Percentiles rank a stretch among this genome's conserved stretches.
Conservation (phyloP, 164 flowering plant species). For the Aristolochia californica region DNA sequence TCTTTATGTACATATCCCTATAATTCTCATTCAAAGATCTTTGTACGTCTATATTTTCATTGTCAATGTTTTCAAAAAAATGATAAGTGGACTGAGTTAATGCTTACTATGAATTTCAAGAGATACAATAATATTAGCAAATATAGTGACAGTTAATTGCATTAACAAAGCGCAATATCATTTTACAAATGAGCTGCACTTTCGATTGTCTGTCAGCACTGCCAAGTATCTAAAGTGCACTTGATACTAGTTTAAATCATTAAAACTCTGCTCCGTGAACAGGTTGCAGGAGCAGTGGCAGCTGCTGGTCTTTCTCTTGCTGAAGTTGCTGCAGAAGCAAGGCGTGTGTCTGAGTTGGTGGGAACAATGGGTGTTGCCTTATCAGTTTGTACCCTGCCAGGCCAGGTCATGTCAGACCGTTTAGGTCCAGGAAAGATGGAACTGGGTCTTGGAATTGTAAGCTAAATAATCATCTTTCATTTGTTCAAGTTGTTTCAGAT, state of each 20-base stretch:
- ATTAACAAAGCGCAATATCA: too few relatives aligned
- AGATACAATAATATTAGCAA: too few relatives aligned
- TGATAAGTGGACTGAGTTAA: too few relatives aligned
- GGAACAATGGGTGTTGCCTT: conserved; percentile 98
- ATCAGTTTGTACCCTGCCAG: conserved; percentile 85
- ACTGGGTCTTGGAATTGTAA: conserved; percentile 96
- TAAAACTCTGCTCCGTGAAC: neutral
- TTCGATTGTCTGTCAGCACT: too few relatives aligned
- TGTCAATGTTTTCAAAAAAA: too few relatives aligned
- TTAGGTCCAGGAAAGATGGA: conserved; percentile 92
- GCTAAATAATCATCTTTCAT: conserved; percentile 11
- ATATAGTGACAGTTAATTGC: too few relatives aligned
- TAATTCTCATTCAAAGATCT: too few relatives aligned
- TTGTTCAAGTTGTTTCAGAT: neutral
- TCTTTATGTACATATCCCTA: too few relatives aligned
- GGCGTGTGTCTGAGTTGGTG: conserved; percentile 72
- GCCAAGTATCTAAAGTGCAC: too few relatives aligned
- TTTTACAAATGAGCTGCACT: too few relatives aligned
- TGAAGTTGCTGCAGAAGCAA: conserved; percentile 86
- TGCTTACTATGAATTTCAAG: too few relatives aligned
- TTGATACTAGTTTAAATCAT: neutral
- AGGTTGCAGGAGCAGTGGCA: conserved; percentile 96
- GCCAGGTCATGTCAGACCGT: conserved; percentile 77
- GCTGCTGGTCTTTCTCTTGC: conserved; percentile 77
- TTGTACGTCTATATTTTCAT: too few relatives aligned